Conservation (phyloP, 768 basidiomycete genomes). For the Leccinum uliginosum region DNA sequence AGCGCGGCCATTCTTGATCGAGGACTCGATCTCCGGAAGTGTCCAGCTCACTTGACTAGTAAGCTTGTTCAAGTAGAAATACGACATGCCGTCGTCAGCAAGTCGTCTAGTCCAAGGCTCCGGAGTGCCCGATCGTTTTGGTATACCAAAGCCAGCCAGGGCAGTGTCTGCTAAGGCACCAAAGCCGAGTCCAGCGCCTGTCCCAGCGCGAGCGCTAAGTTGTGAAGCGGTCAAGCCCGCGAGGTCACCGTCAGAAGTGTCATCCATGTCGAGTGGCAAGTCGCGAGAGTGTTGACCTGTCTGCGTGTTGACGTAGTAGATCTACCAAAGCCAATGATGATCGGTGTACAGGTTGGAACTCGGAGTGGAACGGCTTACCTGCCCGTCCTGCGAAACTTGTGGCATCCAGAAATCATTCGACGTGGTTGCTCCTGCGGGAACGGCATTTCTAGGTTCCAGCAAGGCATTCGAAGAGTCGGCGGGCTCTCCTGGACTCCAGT, state of each 20-base stretch:
- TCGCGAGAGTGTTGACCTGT: slow-evolving; percentile 81
- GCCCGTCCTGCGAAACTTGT: slow-evolving; percentile 73
- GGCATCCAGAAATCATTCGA: slow-evolving; percentile 91
- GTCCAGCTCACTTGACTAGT: slow-evolving; percentile 70
- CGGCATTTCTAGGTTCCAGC: slow-evolving; percentile 28
- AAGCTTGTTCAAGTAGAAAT: slow-evolving; percentile 71
- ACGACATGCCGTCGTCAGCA: slow-evolving; percentile 78
- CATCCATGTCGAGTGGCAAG: slow-evolving; percentile 72
- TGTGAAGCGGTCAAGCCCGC: slow-evolving; percentile 53
- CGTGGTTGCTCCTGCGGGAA: slow-evolving; percentile 29
- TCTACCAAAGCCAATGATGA: slow-evolving; percentile 42
- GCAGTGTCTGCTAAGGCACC: slow-evolving; percentile 33
- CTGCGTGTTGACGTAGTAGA: slow-evolving; percentile 91
- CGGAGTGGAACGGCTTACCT: slow-evolving; percentile 48
- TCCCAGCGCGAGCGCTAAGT: slow-evolving; percentile 51
- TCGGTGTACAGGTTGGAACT: neutral
- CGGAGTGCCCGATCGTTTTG: slow-evolving; percentile 55
- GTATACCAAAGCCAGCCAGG: slow-evolving; percentile 57
- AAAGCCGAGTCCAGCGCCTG: slow-evolving; percentile 49
- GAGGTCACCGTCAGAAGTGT: slow-evolving; percentile 59
- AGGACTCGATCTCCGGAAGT: slow-evolving; percentile 44
- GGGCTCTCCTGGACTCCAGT: slow-evolving; percentile 38
- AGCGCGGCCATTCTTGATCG: slow-evolving; percentile 28
- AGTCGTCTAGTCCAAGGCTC: slow-evolving; percentile 82
- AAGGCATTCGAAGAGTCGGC: slow-evolving; percentile 36